phyloP scores from a whole-genome alignment of 371 early-diverging fungal genomes.

The Mortierella polycephala region DNA sequence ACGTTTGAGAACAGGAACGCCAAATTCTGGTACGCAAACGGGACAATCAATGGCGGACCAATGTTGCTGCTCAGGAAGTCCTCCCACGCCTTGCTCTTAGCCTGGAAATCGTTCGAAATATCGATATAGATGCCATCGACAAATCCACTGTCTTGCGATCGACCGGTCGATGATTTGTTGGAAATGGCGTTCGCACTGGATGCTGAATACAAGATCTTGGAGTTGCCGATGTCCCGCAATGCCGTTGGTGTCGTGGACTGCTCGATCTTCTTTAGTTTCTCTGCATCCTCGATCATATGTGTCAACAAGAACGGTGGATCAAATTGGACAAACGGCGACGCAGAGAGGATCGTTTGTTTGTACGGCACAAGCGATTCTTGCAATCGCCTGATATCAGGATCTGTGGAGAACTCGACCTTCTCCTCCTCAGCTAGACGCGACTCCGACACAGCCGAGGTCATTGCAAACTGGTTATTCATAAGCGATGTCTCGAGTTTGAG shows the following conservation, averaged over 20 bases:
- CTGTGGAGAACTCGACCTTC: constrained; percentile 19
- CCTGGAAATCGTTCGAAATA: constrained; percentile 60
- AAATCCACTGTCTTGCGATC: constrained; percentile 55
- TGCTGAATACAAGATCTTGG: constrained; percentile 34
- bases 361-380: constrained; percentile 58
- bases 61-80: constrained; percentile 65
- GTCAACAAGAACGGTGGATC: constrained; percentile 85
- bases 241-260: constrained; percentile 27
- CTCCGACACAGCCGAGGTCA: constrained; percentile 53
- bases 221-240: constrained; percentile 39
- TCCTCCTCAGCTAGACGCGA: constrained; percentile 31
- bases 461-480: constrained; percentile 76
- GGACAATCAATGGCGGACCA: constrained; percentile 62
- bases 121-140: constrained; percentile 64
- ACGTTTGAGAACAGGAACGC: constrained; percentile 79
- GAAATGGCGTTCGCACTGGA: constrained; percentile 21
- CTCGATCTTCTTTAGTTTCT: constrained; percentile 54
- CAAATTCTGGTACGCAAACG: constrained; percentile 76
- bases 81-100: constrained; percentile 63
- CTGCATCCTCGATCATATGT: constrained; percentile 74
- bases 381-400: constrained; percentile 24
- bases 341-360: constrained; percentile 76
- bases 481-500: constrained; percentile 87
- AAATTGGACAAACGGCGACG: constrained; percentile 83
- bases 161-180: constrained; percentile 48